Base-by-base conservation (phyloP, 306 rosid species). In the Glycine soja region DNA sequence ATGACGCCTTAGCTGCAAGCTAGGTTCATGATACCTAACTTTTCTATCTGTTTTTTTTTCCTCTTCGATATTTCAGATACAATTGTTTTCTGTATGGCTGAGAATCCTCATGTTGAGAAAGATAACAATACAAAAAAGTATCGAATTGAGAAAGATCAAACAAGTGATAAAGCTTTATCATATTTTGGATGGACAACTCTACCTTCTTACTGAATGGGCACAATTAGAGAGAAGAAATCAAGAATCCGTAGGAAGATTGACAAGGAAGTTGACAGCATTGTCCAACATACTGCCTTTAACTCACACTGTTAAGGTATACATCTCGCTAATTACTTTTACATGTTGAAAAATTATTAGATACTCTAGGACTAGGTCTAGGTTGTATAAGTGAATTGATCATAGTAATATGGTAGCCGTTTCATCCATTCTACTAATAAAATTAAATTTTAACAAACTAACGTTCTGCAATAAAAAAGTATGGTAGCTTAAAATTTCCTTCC, bases 171-270 rank as follows among this genome's bases (percentile, higher is more conserved):
- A 90, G 82, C 63, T 88, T 34, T 86, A 87, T 59, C 74, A 62
- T 54, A 86, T 92, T 61, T 8, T 91, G 53, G 76, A 76, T 47
- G 90, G 92, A 69, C 95, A 95, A 63, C 65, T 90, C 10, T 63
- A 19, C 36, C 84, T 88, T 68, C 90, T 95, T 0, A 78, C 56
- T 42, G 86, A 90, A 34, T 91, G 97, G 98, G 75, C 74, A 7
- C 85, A 88, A 84, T 13, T 95, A 46, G 95, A 95, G 75, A 89
- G 30, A 72, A 89, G 77, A 58, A 89, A 92, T 76, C 84, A 89
- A 82, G 92, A 92, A 82, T 89, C 90, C 0, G 67, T 91, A 3
- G 84, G 75, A n/a, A 83, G 82, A 79, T 80, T 90, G 80, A 58
- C 75, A 24, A 85, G 88, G 12, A 82, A 84, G 76, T 84, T 95